A percentile compares a stretch with the other conserved stretches of the same genome.
Conservation (phyloP, 2,329 filamentous ascomycete genomes). For the Sclerotiophoma versabilis region DNA sequence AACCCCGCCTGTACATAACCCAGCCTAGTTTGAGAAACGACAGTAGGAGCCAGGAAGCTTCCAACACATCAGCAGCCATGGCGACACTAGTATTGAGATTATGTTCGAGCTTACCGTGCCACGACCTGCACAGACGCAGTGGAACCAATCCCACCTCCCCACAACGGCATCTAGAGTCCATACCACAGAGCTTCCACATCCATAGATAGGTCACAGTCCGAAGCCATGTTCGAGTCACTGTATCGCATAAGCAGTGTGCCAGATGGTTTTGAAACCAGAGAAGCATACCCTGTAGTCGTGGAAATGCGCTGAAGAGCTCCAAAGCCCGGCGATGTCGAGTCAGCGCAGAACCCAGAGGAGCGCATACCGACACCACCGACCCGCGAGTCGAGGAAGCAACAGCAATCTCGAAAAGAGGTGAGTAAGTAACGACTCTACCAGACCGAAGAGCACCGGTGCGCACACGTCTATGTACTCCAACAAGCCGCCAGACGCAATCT, state of each 20-base stretch:
- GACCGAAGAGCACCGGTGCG: background rate
- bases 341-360: background rate
- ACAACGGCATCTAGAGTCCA: background rate
- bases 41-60: no score
- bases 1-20: no score
- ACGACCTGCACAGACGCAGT: background rate
- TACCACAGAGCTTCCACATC: background rate
- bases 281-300: no score
- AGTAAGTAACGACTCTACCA: background rate
- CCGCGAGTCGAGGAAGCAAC: background rate
- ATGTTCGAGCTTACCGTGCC: background rate
- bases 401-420: background rate
- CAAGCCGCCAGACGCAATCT: background rate
- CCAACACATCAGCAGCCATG: no score
- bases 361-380: no score
- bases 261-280: no score
- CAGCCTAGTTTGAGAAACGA: no score
- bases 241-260: background rate
- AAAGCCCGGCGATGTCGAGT: background rate
- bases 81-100: background rate
- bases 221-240: background rate
- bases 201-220: background rate
- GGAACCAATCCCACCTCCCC: background rate
- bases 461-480: background rate
- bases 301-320: no score